Evolutionary conservation across 2,329 filamentous ascomycete species (phyloP).

Genomic region (Scedosporium aurantiacum): DNA sequence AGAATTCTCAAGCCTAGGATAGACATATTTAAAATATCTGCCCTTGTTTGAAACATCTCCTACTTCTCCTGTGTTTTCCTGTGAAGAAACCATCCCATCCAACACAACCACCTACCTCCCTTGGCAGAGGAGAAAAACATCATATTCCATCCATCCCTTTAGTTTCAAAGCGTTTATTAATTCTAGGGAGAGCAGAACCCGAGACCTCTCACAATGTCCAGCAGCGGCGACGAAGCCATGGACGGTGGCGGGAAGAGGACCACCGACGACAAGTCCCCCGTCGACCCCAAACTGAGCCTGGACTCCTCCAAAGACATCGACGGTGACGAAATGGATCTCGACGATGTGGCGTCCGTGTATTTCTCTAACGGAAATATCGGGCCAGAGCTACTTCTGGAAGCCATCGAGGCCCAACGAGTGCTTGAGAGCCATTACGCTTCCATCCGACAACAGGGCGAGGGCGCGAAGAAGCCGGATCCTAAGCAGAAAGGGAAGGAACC

Average conservation of each 20-base stretch:
- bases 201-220: background rate
- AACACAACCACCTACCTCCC: background rate
- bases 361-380: background rate
- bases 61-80: background rate
- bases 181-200: background rate
- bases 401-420: background rate
- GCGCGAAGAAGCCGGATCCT: background rate
- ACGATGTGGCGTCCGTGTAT: background rate
- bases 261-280: background rate
- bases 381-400: background rate
- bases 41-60: background rate
- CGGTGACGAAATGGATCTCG: background rate
- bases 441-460: background rate
- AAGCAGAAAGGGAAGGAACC: background rate
- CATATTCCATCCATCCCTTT: background rate
- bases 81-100: background rate
- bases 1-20: background rate
- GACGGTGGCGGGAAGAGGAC: background rate
- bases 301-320: no score
- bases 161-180: background rate
- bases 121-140: no score
- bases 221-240: background rate
- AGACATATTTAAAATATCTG: background rate
- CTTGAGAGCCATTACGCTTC: background rate
- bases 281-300: no score